Base-by-base conservation (phyloP, 805 yeast species). In the Sungouiozyma intestinalis region DNA sequence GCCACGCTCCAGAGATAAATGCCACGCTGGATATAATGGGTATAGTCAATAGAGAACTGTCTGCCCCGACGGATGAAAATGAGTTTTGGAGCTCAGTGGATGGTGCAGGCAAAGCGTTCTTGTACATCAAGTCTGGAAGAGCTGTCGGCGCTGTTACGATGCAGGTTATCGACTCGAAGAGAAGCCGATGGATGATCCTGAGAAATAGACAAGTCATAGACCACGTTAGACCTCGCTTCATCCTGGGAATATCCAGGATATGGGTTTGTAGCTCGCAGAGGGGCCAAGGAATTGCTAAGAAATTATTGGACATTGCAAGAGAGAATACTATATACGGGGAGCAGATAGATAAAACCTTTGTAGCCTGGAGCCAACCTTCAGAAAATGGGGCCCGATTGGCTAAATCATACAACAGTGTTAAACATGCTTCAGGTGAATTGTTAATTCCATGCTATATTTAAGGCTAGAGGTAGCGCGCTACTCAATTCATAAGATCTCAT, bases 341-440 rank as follows among this genome's bases (percentile, higher is more conserved):
- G 42, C 39, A 18, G 0, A 48, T 79, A 13, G 58, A 60, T 2
- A 70, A 59, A 43, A 48, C 46, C 14, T 69, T 74, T 45, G 55
- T 81, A 16, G 83, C 78, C 1, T 81, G 85, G 75, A 77, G 85
- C 36, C 90, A 81, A 55, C 87, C 88, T 0, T 76, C 83, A 44
- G 73, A 68, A 39, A 68, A 71, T 44, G 90, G 90, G 0, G 76
- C 77, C 1, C 67, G 69, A 43, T 64, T 81, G 27, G 85, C 87
- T 0, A 57, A 56, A 29, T 60, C 54, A 24, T 80, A 74, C 52
- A 78, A 76, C 52, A 77, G 81, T 0, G 73, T 71, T 1, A 57
- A 44, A 20, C 85, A 80, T 53, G 53, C 50, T 27, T 58, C 63
- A 8, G 64, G 64, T 3, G 55, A 57, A 48, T 36, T 55, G 6